Evolutionary conservation across 2,329 filamentous ascomycete genomes (phyloP), one percentile per base, ranked within the genome.

Genomic region (Blastomyces gilchristii): DNA sequence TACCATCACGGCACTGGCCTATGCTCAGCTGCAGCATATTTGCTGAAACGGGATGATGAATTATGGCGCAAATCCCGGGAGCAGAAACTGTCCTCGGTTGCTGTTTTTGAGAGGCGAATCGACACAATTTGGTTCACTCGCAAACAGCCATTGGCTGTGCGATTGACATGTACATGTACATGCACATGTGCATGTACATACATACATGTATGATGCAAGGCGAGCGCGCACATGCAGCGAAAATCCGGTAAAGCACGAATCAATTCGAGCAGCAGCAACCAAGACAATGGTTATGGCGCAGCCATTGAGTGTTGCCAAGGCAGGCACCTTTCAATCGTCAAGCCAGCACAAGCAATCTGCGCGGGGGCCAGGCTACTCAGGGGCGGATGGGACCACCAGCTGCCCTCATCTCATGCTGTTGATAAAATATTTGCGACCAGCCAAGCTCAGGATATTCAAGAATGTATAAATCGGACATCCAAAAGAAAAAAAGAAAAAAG

Each of bases 211-310:
- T 11, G 25, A 52, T 62, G 60, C 52, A 56, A 62, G 60, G 25
- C 50, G 50, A 54, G 9, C 41, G 28, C 56, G 52, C 60, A 49
- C 60, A 62, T 62, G 60, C 60, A 57, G 60, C 37, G 37, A 62
- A 37, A 62, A 56, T 57, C 50, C 37, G 5, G 45, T 28, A 37
- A 62, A 39, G 5, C 60, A 54, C 60, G 49, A 62, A 61, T 50
- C 47, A 43, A 39, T 43, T 8, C 59, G n/a, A 61, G 49, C 47
- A 16, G 8, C 37, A 34, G 47, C 45, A 53, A 53, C 16, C 43
- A 47, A 34, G 39, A 9, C 34, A 14, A 25, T 31, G 39, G 31
- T 12, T 14, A 47, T 50, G 58, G 28, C 43, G 58, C 54, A 57
- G 37, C 54, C 34, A 37, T 43, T 3, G 3, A 39, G 8, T 41